Evolutionary conservation across 768 basidiomycete species (phyloP), one percentile per base, ranked within the genome.

Genomic region (Paxillus ammoniavirescens): DNA sequence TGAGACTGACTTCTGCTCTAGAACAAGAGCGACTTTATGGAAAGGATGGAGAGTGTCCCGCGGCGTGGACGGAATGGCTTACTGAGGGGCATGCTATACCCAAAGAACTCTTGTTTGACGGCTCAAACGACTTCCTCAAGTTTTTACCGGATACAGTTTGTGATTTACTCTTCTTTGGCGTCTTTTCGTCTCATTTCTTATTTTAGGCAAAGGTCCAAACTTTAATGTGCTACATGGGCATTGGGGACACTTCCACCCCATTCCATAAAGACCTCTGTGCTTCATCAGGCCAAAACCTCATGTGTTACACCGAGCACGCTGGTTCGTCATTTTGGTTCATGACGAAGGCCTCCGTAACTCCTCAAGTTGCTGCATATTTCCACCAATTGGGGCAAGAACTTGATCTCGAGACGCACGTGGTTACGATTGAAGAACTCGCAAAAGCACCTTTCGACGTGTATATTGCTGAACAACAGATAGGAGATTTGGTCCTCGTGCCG

Each of bases 241-340:
- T 87, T 51, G 88, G 87, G 0, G 91, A 89, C 56, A 93, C 91
- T 0, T 91, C 82, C 66, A 93, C 91, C 0, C 86, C 91, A 1
- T 87, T 82, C 52, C 91, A 93, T 64, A 93, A 92, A 65, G 91
- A 93, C 69, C 77, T 86, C 0, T 93, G 91, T 61, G 89, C 82
- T 1, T 91, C 89, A 4, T 86, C 87, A 6, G 91, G 91, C 9
- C 91, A 93, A 50, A 93, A 93, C 64, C 72, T 93, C 18, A 93
- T 93, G 91, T 86, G 86, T 61, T 87, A 87, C 65, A 82, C 91
- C 0, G 87, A 90, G 63, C 71, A 82, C 21, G 77, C 70, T 38
- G 89, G 86, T 0, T 86, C 84, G 1, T 85, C 90, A 1, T 89
- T 84, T 63, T 93, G 91, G 91, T 92, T 93, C 69, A 90, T 93